Evolutionary conservation across 2,329 filamentous ascomycete species (phyloP).

Genomic region (Tolypocladium cylindrosporum): DNA sequence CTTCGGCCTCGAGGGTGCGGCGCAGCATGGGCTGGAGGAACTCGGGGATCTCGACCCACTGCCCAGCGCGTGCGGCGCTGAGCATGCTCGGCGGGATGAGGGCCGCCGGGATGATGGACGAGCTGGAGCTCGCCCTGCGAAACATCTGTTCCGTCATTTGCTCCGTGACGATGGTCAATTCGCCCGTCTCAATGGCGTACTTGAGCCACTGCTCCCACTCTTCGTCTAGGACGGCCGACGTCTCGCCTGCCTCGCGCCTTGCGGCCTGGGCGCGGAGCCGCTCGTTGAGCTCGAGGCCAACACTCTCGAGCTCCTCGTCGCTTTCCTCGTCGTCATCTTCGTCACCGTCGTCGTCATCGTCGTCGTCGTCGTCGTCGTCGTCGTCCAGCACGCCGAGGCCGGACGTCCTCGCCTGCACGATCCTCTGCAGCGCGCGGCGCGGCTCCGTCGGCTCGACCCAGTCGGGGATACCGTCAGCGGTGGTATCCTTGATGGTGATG

Average conservation of each 20-base stretch:
- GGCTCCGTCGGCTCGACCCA: slow-evolving; percentile 30
- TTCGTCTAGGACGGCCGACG: slow-evolving; percentile 51
- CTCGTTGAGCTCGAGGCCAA: slow-evolving; percentile 53
- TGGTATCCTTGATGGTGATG: slow-evolving; percentile 59
- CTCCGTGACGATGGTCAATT: slow-evolving; percentile 37
- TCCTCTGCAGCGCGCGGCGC: slow-evolving; percentile 5
- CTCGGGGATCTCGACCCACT: slow-evolving; percentile 49
- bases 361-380: slow-evolving; percentile 22
- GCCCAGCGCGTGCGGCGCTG: slow-evolving; percentile 42
- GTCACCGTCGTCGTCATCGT: slow-evolving; percentile 24
- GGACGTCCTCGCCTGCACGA: slow-evolving; percentile 1
- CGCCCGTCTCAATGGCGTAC: slow-evolving; percentile 55
- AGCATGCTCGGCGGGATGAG: slow-evolving; percentile 43
- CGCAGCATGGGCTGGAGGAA: slow-evolving; percentile 43
- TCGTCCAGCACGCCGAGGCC: slow-evolving; percentile 11
- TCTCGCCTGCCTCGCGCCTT: slow-evolving; percentile 50
- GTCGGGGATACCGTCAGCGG: slow-evolving; percentile 54
- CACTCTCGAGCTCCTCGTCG: slow-evolving; percentile 41
- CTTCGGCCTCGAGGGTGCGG: slow-evolving; percentile 31
- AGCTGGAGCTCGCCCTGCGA: slow-evolving; percentile 13
- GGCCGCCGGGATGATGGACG: slow-evolving; percentile 17
- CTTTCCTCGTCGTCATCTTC: slow-evolving; percentile 32
- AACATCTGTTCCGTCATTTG: slow-evolving; percentile 28
- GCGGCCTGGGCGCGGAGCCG: slow-evolving; percentile 55
- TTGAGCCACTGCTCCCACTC: slow-evolving; percentile 70